These are phyloP conservation scores for Cladosporium oxysporum DNA, from an alignment of 2,329 filamentous ascomycete genomes.

Conservation along the genomic window DNA sequence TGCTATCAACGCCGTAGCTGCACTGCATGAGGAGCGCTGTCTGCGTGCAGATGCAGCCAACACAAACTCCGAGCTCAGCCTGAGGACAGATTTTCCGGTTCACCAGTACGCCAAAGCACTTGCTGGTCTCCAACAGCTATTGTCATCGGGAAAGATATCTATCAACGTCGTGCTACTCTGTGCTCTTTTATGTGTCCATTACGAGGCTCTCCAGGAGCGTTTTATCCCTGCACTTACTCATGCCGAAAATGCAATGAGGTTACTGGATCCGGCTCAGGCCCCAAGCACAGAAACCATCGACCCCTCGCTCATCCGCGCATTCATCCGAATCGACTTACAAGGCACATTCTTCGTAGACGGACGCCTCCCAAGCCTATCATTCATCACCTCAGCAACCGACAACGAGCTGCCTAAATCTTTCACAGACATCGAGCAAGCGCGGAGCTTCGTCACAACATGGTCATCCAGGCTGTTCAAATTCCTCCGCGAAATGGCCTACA, in stretches of 20 bases:
- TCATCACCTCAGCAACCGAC: conserved; percentile 30
- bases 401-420: conserved; percentile 30
- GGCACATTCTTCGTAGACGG: conserved; percentile 32
- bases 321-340: conserved; percentile 38
- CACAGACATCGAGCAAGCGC: conserved; percentile 33
- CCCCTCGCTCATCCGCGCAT: conserved; percentile 30
- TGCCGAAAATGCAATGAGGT: conserved; percentile 35
- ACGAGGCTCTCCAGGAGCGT: conserved; percentile 36
- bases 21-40: conserved; percentile 34
- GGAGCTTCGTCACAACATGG: conserved; percentile 34
- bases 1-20: conserved; percentile 37
- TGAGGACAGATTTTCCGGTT: conserved; percentile 31
- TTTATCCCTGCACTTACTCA: conserved; percentile 37
- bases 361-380: conserved; percentile 33
- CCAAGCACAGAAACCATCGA: conserved; percentile 29
- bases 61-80: conserved; percentile 25
- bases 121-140: conserved; percentile 31
- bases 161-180: conserved; percentile 35
- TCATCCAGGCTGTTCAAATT: conserved; percentile 34
- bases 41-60: conserved; percentile 24
- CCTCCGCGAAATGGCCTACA: conserved; percentile 32
- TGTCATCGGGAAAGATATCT: conserved; percentile 26
- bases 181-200: conserved; percentile 36
- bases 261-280: conserved; percentile 26
- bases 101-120: conserved; percentile 37